Conservation (phyloP, 352 stramenopile species). For the Pythium aristosporum region DNA sequence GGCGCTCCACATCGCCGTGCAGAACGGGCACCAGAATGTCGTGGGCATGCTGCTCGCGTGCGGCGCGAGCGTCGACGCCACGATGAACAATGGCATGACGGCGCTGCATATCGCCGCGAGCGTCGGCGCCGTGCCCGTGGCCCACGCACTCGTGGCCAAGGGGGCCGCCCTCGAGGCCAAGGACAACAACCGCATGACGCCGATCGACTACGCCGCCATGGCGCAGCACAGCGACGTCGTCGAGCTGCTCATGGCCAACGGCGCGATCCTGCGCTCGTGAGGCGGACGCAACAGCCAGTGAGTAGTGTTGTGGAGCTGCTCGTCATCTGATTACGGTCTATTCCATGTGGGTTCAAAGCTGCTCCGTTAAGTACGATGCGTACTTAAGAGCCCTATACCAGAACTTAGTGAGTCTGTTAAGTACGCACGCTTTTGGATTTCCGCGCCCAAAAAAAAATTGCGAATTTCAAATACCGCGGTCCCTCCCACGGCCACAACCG, state of each 20-base stretch:
- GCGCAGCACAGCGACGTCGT: slow-evolving; percentile 30
- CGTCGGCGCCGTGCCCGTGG: slow-evolving; percentile 19
- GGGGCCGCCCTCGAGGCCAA: slow-evolving; percentile 28
- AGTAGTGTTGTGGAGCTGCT: not conserved
- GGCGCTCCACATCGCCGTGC: slow-evolving; percentile 42
- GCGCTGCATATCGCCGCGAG: slow-evolving; percentile 30
- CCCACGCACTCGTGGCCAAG: slow-evolving; percentile 23
- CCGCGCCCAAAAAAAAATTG: not conserved
- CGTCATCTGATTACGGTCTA: not conserved
- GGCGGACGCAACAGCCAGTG: no score
- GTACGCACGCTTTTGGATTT: not conserved
- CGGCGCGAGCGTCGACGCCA: slow-evolving; percentile 34
- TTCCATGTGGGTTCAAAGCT: not conserved
- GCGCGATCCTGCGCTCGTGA: slow-evolving; percentile 30
- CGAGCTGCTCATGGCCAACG: slow-evolving; percentile 33
- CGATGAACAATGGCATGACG: slow-evolving; percentile 31
- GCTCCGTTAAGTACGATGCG: not conserved
- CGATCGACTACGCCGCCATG: slow-evolving; percentile 32
- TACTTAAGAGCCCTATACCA: not conserved
- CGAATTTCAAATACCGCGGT: not conserved
- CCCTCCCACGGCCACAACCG: no score
- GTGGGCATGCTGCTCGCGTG: slow-evolving; percentile 60
- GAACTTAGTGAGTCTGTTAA: not conserved
- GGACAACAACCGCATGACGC: slow-evolving; percentile 35
- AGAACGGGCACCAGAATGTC: slow-evolving; percentile 63